Evolutionary conservation across 2,329 filamentous ascomycete species (phyloP), one percentile per base, ranked within the genome.

Genomic region (Pseudogymnoascus sp.): DNA sequence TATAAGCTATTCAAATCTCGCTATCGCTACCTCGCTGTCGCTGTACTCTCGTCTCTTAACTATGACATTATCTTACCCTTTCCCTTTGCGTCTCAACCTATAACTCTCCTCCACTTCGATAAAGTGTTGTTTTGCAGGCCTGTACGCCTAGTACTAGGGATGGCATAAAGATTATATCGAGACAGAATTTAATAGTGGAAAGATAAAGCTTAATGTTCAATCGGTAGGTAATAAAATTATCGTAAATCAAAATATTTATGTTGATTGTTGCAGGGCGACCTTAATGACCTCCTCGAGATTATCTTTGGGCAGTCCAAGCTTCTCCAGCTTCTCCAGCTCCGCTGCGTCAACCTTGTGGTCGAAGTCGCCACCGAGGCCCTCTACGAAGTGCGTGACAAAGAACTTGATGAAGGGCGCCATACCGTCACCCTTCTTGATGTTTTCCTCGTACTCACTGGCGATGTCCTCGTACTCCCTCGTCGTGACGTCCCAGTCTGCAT

Each of bases 401-500:
- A 59, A 59, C 25, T 59, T 59, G 21, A 59, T 36, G 53, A 23
- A 59, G 16, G 53, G 18, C 14, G 53, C 53, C 53, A 59, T 59
- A n/a, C 53, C 53, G 25, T 59, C 53, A 36, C 53, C 53, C 53
- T 59, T 28, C 16, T 31, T 59, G 9, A 59, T 59, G 14, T 59
- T 36, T 31, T 25, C 11, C 36, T 59, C 53, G 36, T 31, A 23
- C 14, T 59, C 53, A 5, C 14, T 38, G 36, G 36, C 36, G 12
- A 38, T n/a, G 14, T 38, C 36, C 12, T 38, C 14, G 14, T 38
- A 38, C 36, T 38, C 36, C 14, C 36, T 14, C 12, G 36, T 38
- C 6, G 36, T 38, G 36, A 38, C 14, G 12, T 61, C 43, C 68
- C 71, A 73, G 28, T 73, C 71, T 7, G 62, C 40, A 38, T 67